Conservation (phyloP, 1,284 basidiomycete genomes). For the Fomitopsis betulina region DNA sequence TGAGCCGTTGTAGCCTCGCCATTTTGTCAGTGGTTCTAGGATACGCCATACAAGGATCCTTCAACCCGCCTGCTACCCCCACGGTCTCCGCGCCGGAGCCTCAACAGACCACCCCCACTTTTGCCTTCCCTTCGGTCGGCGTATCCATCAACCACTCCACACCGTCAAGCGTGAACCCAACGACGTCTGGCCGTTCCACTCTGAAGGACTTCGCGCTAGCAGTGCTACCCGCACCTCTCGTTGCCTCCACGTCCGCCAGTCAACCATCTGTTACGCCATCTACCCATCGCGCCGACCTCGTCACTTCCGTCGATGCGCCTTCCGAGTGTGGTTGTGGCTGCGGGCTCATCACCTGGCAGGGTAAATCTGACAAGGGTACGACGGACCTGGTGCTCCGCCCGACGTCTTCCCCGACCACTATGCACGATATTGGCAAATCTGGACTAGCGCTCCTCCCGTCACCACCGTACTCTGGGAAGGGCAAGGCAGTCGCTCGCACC, state of each 20-base stretch:
- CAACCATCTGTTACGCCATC: slow-evolving; percentile 5
- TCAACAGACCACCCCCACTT: slow-evolving; percentile 10
- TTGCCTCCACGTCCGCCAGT: slow-evolving; percentile 27
- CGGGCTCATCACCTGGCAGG: slow-evolving; percentile 29
- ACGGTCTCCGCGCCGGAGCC: neutral
- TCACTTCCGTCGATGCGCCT: slow-evolving; percentile 10
- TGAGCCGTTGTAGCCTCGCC: slow-evolving; percentile 45
- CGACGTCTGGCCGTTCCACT: slow-evolving; percentile 35
- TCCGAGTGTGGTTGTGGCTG: slow-evolving; percentile 28
- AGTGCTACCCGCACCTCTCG: slow-evolving; percentile 41
- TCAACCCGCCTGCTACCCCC: slow-evolving; percentile 30
- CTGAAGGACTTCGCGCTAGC: slow-evolving; percentile 54
- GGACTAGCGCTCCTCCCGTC: slow-evolving; percentile 21
- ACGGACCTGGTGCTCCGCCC: slow-evolving; percentile 39
- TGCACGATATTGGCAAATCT: slow-evolving; percentile 19
- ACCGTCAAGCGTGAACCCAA: slow-evolving; percentile 32
- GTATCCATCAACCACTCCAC: slow-evolving; percentile 16
- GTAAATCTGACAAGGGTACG: slow-evolving; percentile 22
- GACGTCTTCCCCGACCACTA: slow-evolving; percentile 23
- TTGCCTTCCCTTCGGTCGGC: slow-evolving; percentile 10
- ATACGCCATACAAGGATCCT: slow-evolving; percentile 51
- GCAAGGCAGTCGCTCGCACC: slow-evolving; percentile 17
- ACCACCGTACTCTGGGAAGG: slow-evolving; percentile 14
- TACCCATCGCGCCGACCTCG: neutral
- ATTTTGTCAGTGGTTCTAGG: slow-evolving; percentile 65